Percentiles rank a stretch among this genome's conserved stretches.
These are phyloP conservation scores for Aciculosporium take DNA, from an alignment of 2,329 filamentous ascomycete genomes.

Conservation along the genomic window DNA sequence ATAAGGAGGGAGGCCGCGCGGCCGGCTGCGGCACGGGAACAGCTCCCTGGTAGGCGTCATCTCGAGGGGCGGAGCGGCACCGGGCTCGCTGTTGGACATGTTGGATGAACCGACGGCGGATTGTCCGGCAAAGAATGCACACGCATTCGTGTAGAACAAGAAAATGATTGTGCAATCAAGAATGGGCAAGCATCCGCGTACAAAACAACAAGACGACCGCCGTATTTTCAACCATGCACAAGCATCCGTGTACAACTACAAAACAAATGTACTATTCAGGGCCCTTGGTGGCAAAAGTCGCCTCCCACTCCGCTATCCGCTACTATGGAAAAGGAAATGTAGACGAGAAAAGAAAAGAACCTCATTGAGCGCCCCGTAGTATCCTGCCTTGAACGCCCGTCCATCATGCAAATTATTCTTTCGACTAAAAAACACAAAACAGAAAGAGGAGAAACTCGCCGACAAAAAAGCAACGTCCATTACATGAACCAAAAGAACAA, in stretches of 20 bases:
- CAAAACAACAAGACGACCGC: background rate
- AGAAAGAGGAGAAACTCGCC: background rate
- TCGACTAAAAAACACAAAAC: conserved; percentile 1
- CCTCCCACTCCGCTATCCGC: conserved; percentile 11
- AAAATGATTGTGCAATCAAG: too few species aligned
- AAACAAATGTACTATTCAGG: background rate
- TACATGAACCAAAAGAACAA: conserved; percentile 68
- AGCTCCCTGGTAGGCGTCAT: conserved; percentile 18
- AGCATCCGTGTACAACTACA: too few species aligned
- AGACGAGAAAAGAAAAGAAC: conserved; percentile 1
- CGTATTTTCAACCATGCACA: too few species aligned
- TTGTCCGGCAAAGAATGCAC: too few species aligned
- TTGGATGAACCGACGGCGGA: too few species aligned
- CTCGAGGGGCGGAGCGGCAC: conserved; percentile 15
- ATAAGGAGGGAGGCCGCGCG: conserved; percentile 24
- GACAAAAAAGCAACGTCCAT: background rate
- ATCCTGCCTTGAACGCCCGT: conserved; percentile 17
- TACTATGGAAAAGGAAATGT: conserved; percentile 15
- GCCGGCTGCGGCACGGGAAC: conserved; percentile 21
- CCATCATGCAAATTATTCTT: conserved; percentile 10
- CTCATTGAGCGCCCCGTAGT: conserved; percentile 21
- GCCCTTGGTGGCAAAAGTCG: background rate
- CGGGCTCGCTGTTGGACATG: too few species aligned
- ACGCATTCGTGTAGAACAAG: too few species aligned
- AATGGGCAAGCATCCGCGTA: conserved; percentile 9